Evolutionary conservation across 192 early-diverging fungal genomes (phyloP).

Genomic region (Piromyces sp.): DNA sequence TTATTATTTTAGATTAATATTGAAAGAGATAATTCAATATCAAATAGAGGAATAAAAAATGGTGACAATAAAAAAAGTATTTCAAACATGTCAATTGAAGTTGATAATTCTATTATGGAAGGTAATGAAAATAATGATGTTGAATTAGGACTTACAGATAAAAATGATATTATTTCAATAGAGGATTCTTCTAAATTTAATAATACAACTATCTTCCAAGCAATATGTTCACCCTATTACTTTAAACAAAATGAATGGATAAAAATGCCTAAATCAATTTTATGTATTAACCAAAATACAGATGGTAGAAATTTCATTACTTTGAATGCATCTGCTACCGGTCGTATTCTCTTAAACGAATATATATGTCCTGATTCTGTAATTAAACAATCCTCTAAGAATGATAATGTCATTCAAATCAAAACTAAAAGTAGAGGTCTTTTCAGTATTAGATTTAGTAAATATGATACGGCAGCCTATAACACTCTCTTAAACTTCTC

Average conservation of each 20-base stretch:
- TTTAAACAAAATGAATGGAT: background rate
- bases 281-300: background rate
- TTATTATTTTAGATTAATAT: too few relatives aligned
- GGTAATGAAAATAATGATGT: background rate
- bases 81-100: background rate
- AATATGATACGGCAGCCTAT: background rate
- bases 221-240: background rate
- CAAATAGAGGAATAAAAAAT: background rate
- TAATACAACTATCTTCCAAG: background rate
- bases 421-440: background rate
- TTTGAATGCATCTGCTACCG: background rate
- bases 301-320: background rate
- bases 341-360: background rate
- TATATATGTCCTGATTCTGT: background rate
- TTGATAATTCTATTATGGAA: background rate
- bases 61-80: background rate
- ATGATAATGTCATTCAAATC: background rate
- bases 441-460: background rate
- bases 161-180: background rate
- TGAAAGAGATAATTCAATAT: background rate
- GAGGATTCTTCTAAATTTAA: background rate
- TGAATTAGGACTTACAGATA: background rate
- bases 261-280: background rate
- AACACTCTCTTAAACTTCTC: background rate
- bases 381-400: background rate